Percentiles rank a stretch among this genome's conserved stretches.
Evolutionary conservation across 305 asterid species (phyloP).

Genomic region (Fraxinus greggii): DNA sequence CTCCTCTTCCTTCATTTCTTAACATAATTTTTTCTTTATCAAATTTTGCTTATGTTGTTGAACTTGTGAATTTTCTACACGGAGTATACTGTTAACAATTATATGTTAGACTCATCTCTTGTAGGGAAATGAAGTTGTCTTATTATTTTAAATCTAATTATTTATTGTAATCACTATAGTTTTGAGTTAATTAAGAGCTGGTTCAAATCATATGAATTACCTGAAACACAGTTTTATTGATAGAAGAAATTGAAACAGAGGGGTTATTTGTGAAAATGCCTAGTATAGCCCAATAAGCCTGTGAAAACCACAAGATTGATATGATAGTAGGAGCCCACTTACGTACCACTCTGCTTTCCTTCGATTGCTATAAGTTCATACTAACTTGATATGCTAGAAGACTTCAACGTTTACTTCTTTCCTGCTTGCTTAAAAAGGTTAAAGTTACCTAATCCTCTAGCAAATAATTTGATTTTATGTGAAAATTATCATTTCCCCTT

Average conservation of each 20-base stretch:
- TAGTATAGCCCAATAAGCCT: not conserved
- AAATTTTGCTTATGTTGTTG: not conserved
- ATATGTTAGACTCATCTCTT: not conserved
- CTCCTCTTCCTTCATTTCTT: not conserved
- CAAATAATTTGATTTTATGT: too few species aligned
- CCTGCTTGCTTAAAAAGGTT: not conserved
- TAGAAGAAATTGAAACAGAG: not conserved
- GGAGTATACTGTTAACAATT: not conserved
- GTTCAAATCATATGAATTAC: not conserved
- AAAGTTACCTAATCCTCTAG: not conserved
- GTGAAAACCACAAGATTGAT: not conserved
- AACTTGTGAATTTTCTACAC: not conserved
- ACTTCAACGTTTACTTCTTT: not conserved
- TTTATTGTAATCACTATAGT: not conserved
- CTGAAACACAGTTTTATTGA: not conserved
- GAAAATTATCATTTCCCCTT: too few species aligned
- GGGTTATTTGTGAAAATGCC: not conserved
- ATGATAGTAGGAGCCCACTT: not conserved
- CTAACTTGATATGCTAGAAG: not conserved
- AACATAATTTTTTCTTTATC: not conserved
- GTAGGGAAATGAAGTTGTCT: not conserved
- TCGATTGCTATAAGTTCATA: not conserved
- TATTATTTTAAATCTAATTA: not conserved
- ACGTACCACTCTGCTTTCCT: not conserved
- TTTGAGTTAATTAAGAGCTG: not conserved